Evolutionary conservation across 129 eudicot genomes (phyloP), one percentile per base, ranked within the genome.

Genomic region (Chrysanthemum makinoi): DNA sequence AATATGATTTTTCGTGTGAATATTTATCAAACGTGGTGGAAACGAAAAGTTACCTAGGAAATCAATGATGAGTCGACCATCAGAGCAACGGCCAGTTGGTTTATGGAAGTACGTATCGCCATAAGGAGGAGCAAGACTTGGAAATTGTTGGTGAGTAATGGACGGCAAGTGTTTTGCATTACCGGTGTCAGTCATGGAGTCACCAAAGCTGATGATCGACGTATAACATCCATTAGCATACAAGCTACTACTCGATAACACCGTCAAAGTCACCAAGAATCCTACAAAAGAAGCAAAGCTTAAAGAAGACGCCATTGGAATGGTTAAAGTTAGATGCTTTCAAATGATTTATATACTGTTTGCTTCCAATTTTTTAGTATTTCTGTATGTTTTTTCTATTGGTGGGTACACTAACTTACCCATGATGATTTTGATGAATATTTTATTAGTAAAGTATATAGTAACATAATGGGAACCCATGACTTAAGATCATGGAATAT

Each of bases 11-110:
- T 7, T 39, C 46, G 1, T 6, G 46, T 39, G 10, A 39, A 39
- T 39, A 7, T 39, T 6, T 1, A 39, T 39, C 46, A 39, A 39
- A 6, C 46, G 2, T 39, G 10, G 9, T 39, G 46, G 12, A 54
- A 54, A 54, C 60, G 28, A 56, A 0, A 5, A 58, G n/a, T 20
- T 58, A 58, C 35, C 63, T 20, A 58, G 26, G 33, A 58, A 58
- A 14, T 58, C 63, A 14, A 58, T 58, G 63, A 58, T 58, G 63
- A 58, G 63, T 4, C 63, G 63, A 28, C 63, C 63, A 58, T 58
- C 26, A 5, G 63, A 58, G 33, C 63, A 58, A 58, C 63, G 63
- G n/a, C 63, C 63, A 0, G 63, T 58, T 13, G 63, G 63, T 58
- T 10, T 4, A 28, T 10, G 3, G 13, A 28, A 24, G 35, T 10